phyloP scores from a whole-genome alignment of 2,329 filamentous ascomycete species.

The Phialophora chinensis region DNA sequence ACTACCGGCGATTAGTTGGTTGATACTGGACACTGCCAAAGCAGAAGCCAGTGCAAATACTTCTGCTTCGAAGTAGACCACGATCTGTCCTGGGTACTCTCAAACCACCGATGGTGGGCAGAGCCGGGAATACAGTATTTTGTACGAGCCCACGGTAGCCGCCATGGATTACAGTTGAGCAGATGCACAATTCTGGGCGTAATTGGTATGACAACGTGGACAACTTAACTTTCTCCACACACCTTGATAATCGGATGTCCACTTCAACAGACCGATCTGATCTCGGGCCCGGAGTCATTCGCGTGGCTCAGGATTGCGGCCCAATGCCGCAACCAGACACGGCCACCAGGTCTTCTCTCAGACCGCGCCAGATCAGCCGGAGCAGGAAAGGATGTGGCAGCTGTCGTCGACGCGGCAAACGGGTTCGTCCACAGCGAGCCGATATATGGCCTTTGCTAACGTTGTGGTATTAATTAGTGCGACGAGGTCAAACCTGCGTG shows the following conservation, averaged over 20 bases:
- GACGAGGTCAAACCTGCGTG: constrained; percentile 23
- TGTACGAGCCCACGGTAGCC: no score
- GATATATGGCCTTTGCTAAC: not conserved
- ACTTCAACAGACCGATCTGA: not conserved
- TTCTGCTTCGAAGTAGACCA: no score
- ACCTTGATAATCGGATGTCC: not conserved
- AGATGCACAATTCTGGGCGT: not conserved
- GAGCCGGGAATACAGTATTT: no score
- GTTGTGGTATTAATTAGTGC: constrained; percentile 22
- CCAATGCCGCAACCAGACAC: not conserved
- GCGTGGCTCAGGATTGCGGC: not conserved
- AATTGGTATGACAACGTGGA: no score
- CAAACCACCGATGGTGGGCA: no score
- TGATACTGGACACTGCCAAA: not conserved
- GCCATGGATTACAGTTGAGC: not conserved
- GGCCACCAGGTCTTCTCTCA: not conserved
- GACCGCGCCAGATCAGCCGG: not conserved
- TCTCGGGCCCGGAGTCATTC: not conserved
- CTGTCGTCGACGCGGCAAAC: not conserved
- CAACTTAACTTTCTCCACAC: no score
- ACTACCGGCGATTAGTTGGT: no score
- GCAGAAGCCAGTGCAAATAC: no score
- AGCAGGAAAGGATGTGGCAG: not conserved
- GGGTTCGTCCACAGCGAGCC: not conserved
- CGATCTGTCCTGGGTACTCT: no score